These are phyloP conservation scores for Lobulomyces angularis DNA, from an alignment of 192 early-diverging fungal species.

Conservation along the genomic window DNA sequence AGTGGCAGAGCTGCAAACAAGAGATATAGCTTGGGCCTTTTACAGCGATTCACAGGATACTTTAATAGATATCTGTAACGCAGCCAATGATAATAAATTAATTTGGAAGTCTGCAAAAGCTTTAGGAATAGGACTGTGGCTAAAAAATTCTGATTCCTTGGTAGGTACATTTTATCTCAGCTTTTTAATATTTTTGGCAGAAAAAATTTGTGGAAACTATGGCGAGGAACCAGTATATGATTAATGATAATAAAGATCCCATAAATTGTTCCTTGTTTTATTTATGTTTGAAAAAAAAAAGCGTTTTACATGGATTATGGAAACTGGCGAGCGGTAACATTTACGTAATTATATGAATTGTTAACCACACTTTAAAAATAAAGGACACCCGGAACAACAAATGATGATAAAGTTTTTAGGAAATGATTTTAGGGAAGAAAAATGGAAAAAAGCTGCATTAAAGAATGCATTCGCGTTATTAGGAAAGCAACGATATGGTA, in stretches of 20 bases:
- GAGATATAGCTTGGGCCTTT: slow-evolving; percentile 74
- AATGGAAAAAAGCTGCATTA: slow-evolving; percentile 88
- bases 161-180: slow-evolving; percentile 25
- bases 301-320: slow-evolving; percentile 83
- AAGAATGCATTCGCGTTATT: slow-evolving; percentile 98
- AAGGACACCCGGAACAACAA: slow-evolving; percentile 64
- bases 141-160: slow-evolving; percentile 58
- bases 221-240: slow-evolving; percentile 76
- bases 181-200: slow-evolving; percentile 7
- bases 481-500: slow-evolving; percentile 85
- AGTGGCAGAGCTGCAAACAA: slow-evolving; percentile 9
- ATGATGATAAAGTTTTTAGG: slow-evolving; percentile 83
- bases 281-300: slow-evolving; percentile 79
- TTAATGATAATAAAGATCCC: slow-evolving; percentile 68
- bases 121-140: slow-evolving; percentile 78
- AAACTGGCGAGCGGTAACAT: slow-evolving; percentile 48
- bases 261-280: slow-evolving; percentile 79
- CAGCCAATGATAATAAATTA: slow-evolving; percentile 42
- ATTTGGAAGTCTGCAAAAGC: slow-evolving; percentile 70
- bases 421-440: slow-evolving; percentile 78
- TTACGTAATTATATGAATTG: not conserved
- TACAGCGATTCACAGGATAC: slow-evolving; percentile 81
- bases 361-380: not conserved
- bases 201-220: slow-evolving; percentile 66
- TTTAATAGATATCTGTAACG: not conserved